Base-by-base conservation (phyloP, 2,329 filamentous ascomycete genomes). In the Leptosphaerulina australis region DNA sequence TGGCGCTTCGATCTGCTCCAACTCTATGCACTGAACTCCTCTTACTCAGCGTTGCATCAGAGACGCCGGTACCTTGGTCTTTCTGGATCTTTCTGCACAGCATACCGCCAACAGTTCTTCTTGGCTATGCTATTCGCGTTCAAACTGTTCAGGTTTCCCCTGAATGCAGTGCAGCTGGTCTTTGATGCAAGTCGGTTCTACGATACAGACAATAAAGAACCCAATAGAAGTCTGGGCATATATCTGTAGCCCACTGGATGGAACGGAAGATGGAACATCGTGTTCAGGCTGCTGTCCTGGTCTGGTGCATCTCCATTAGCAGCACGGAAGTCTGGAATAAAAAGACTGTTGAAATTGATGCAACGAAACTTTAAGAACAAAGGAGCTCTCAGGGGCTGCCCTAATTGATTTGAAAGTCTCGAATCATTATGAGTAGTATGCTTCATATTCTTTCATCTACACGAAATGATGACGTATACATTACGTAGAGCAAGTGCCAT, bases 151-250 rank as follows among this genome's bases (percentile, higher is more conserved):
- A 60, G 59, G 29, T 51, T 63, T 4, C 37, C 58, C 6, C 39
- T 63, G 38, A 62, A 51, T 28, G 59, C 59, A 1, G 63, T 63
- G 60, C 60, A 63, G 20, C 59, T 65, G 31, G 60, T 62, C 31
- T 24, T 61, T 10, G 55, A 22, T 10, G 60, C 48, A 5, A 50
- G 35, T 21, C 52, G 58, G 17, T 12, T 60, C 29, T 38, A 36
- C 46, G 54, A 54, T 9, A 59, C 55, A 3, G 52, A 60, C 2
- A 58, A 58, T n/a, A 48, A 53, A 24, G 55, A 50, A 2, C 28
- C 60, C 9, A 58, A 54, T 41, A 59, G 21, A 40, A 49, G 48
- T 4, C 33, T 65, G 1, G 50, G 44, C 0, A 2, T 57, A 5
- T 62, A 61, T 35, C 39, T 54, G n/a, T 61, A 59, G 60, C 53